Evolutionary conservation across 2,329 filamentous ascomycete species (phyloP), one percentile per base, ranked within the genome.

Genomic region (Hymenoscyphus fructigenus): DNA sequence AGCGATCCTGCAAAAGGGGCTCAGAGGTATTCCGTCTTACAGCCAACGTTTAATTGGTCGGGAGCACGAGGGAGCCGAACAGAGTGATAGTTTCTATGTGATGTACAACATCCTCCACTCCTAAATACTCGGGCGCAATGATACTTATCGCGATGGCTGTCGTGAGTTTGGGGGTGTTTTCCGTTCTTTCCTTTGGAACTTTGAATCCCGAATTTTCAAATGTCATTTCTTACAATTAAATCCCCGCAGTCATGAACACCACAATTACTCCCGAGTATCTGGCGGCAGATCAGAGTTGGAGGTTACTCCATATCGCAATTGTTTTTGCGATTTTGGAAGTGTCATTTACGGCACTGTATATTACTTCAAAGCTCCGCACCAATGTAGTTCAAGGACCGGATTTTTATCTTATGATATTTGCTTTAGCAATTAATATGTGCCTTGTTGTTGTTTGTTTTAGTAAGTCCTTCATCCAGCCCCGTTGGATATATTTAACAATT

Each of bases 361-460:
- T 62, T n/a, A 12, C 14, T 10, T 62, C 60, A n/a, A 38, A 26
- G 14, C 26, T 29, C 7, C 56, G 34, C 7, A 44, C 14, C 34
- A 34, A n/a, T 20, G 15, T 36, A 2, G 9, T 20, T 12, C 32
- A 29, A 32, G 38, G 38, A 17, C n/a, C 26, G 17, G 61, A 63
- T 59, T 47, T 53, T 10, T 63, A 59, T 50, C 28, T 58, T 1
- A 63, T 63, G 55, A 32, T 58, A 10, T 17, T 26, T 17, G 61
- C 61, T 12, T 59, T 63, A 12, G 23, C 29, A 23, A 15, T 55
- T n/a, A 61, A 61, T n/a, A 23, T 60, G 28, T 28, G 59, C 15
- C 9, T 55, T 9, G 44, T 61, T 28, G 47, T 23, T 34, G 44
- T 61, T 55, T 61, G 59, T 36, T 55, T 55, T 28, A 26, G 41